Conservation (phyloP, 2,329 filamentous ascomycete genomes). For the Monilinia vaccinii-corymbosi region DNA sequence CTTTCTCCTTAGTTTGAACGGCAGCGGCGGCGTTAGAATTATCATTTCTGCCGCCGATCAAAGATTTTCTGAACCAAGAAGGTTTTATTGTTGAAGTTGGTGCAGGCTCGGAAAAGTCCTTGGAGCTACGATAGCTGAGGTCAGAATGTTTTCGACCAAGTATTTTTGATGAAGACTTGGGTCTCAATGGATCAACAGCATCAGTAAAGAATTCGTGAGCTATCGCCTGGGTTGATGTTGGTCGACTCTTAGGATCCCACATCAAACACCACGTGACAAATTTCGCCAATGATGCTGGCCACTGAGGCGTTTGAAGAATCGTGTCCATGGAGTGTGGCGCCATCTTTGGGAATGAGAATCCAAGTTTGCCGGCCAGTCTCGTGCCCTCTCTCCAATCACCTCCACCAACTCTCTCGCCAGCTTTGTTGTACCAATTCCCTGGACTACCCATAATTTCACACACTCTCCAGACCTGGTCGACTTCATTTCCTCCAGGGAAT, state of each 20-base stretch:
- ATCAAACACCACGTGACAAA: constrained; percentile 98
- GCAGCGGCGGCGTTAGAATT: constrained; percentile 54
- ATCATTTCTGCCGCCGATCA: constrained; percentile 74
- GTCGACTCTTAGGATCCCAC: constrained; percentile 92
- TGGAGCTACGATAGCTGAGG: constrained; percentile 55
- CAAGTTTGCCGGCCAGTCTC: constrained; percentile 84
- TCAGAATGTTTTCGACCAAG: constrained; percentile 88
- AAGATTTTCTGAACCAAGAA: constrained; percentile 93
- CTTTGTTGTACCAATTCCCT: constrained; percentile 95
- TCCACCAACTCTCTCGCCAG: constrained; percentile 76
- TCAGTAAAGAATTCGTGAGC: constrained; percentile 92
- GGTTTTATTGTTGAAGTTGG: constrained; percentile 66
- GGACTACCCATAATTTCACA: constrained; percentile 99
- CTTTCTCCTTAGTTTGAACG: constrained; percentile 37
- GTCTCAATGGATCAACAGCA: constrained; percentile 81
- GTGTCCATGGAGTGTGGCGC: constrained; percentile 94
- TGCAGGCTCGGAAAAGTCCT: constrained; percentile 48
- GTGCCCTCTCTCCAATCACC: constrained; percentile 97
- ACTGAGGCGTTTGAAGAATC: constrained; percentile 81
- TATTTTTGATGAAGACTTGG: constrained; percentile 83
- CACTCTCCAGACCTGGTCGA: constrained; percentile 97
- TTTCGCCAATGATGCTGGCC: constrained; percentile 77
- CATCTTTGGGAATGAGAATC: constrained; percentile 99
- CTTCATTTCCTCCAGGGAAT: constrained; percentile 95
- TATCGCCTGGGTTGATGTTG: constrained; percentile 88